Conservation (phyloP, 169 alveolate genomes). For the Plasmodium gonderi region DNA sequence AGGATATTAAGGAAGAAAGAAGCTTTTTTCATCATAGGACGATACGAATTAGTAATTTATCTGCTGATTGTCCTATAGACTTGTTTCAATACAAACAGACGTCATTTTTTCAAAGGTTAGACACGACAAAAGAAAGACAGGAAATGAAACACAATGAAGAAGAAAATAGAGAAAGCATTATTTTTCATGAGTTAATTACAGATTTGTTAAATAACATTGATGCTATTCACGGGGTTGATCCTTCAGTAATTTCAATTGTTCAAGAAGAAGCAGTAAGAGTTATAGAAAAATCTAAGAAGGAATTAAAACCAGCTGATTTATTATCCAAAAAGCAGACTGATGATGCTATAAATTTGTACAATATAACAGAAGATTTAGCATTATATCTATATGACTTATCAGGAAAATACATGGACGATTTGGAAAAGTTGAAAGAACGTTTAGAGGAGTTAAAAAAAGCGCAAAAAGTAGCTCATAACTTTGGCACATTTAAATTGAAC, state of each 20-base stretch:
- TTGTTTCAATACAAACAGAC: slow-evolving; percentile 49
- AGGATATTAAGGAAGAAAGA: slow-evolving; percentile 72
- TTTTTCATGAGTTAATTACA: slow-evolving; percentile 57
- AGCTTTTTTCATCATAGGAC: slow-evolving; percentile 63
- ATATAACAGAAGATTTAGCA: slow-evolving; percentile 75
- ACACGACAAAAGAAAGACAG: background rate
- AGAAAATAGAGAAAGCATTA: slow-evolving; percentile 15
- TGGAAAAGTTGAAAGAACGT: slow-evolving; percentile 83
- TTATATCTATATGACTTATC: slow-evolving; percentile 78
- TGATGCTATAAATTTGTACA: slow-evolving; percentile 82
- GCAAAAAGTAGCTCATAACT: slow-evolving; percentile 84
- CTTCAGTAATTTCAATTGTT: slow-evolving; percentile 84
- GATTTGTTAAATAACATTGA: slow-evolving; percentile 81
- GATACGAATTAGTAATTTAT: slow-evolving; percentile 35
- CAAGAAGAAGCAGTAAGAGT: slow-evolving; percentile 86
- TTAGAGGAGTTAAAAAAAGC: slow-evolving; percentile 83
- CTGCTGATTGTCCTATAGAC: slow-evolving; percentile 67
- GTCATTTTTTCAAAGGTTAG: slow-evolving; percentile 41
- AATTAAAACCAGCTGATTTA: slow-evolving; percentile 88
- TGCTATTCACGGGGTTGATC: slow-evolving; percentile 90
- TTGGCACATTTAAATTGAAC: slow-evolving; percentile 83
- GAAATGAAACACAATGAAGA: slow-evolving; percentile 28
- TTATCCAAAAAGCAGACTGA: slow-evolving; percentile 83
- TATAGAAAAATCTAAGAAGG: slow-evolving; percentile 87
- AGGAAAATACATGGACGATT: slow-evolving; percentile 77